Evolutionary conservation across 345 rosid genomes (phyloP).

Genomic region (Rhodamnia argentea): DNA sequence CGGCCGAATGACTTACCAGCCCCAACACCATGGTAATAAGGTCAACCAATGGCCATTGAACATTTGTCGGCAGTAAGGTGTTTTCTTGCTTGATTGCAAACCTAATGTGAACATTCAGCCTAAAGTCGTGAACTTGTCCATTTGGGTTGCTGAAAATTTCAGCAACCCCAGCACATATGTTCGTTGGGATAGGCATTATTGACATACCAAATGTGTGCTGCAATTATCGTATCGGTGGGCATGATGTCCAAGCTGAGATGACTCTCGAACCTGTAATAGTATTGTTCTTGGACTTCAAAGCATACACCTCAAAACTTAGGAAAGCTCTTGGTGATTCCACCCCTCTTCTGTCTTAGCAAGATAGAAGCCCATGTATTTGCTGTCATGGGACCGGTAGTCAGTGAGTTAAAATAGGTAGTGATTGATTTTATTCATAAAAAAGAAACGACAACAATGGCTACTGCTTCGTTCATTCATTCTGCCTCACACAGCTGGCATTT

Average conservation of each 20-base stretch:
- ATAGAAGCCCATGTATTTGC: not conserved
- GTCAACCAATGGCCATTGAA: constrained; percentile 93
- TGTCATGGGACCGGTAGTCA: too few species aligned
- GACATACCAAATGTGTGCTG: too few species aligned
- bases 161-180: constrained; percentile 71
- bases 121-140: too few species aligned
- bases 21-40: constrained; percentile 86
- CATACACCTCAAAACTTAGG: too few species aligned
- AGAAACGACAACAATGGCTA: not conserved
- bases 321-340: too few species aligned
- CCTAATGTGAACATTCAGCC: constrained; percentile 14
- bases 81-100: constrained; percentile 94
- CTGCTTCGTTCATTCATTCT: not conserved
- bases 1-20: constrained; percentile 86
- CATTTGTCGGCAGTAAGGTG: constrained; percentile 72
- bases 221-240: too few species aligned
- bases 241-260: too few species aligned
- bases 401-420: not conserved
- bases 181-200: constrained; percentile 56
- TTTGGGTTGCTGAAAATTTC: constrained; percentile 46
- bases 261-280: too few species aligned
- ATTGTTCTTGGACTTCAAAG: too few species aligned
- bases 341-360: too few species aligned
- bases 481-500: not conserved
- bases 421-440: not conserved